phyloP scores from a whole-genome alignment of 495 filamentous ascomycete genomes.

The Extremus antarcticus region DNA sequence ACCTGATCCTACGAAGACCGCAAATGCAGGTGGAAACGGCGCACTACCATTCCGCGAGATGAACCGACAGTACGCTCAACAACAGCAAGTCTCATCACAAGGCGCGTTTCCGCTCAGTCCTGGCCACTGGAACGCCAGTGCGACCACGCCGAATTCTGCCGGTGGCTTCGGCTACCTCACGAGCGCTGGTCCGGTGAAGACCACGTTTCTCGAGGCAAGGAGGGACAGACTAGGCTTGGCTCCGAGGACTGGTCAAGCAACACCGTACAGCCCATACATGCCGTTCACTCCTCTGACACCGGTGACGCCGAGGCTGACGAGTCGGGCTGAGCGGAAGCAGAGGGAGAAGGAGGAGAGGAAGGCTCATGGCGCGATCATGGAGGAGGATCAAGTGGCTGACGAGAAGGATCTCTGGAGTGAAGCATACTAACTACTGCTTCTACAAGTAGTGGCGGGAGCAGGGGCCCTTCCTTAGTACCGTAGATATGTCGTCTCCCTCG shows the following conservation, averaged over 20 bases:
- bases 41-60: constrained; percentile 16
- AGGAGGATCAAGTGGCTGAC: constrained; percentile 47
- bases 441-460: too few species aligned
- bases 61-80: constrained; percentile 5
- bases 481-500: too few species aligned
- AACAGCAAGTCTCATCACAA: constrained; percentile 8
- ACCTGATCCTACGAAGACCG: constrained; percentile 11
- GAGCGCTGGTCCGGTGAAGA: constrained; percentile 26
- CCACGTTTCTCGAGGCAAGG: constrained; percentile 42
- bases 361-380: constrained; percentile 26
- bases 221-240: constrained; percentile 31
- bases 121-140: constrained; percentile 11
- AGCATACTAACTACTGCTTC: constrained; percentile 19
- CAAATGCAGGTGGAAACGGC: background rate
- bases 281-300: constrained; percentile 81
- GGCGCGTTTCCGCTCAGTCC: constrained; percentile 21
- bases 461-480: too few species aligned
- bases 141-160: background rate
- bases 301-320: constrained; percentile 65
- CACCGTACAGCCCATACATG: constrained; percentile 85
- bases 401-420: constrained; percentile 50
- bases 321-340: constrained; percentile 61
- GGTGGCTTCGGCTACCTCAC: constrained; percentile 7
- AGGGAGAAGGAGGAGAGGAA: constrained; percentile 48
- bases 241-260: constrained; percentile 58